Evolutionary conservation across 1,284 basidiomycete species (phyloP).

Genomic region (Ceratobasidium sp.): DNA sequence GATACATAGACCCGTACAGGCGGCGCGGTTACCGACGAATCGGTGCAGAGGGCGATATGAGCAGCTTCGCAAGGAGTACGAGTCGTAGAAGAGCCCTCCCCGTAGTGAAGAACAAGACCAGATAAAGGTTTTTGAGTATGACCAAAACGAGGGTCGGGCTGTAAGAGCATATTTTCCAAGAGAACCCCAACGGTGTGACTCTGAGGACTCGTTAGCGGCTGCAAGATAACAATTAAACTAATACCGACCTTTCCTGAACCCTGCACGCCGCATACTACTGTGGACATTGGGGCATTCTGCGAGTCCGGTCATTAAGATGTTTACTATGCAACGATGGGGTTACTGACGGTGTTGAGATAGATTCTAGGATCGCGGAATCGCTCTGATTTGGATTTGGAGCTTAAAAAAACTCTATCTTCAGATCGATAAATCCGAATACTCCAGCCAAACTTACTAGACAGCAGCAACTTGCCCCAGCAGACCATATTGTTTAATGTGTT

Average conservation of each 20-base stretch:
- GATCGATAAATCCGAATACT: no score
- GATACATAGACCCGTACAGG: slow-evolving; percentile 66
- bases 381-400: slow-evolving; percentile 41
- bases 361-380: slow-evolving; percentile 47
- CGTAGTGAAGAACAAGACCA: slow-evolving; percentile 70
- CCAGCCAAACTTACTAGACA: slow-evolving; percentile 47
- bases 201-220: neutral
- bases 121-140: slow-evolving; percentile 60
- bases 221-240: neutral
- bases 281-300: slow-evolving; percentile 66
- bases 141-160: slow-evolving; percentile 58
- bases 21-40: slow-evolving; percentile 55
- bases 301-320: neutral
- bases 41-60: slow-evolving; percentile 58
- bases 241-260: slow-evolving; percentile 65
- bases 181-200: slow-evolving; percentile 68
- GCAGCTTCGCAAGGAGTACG: slow-evolving; percentile 68
- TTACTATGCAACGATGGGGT: neutral
- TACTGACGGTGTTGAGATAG: slow-evolving; percentile 50
- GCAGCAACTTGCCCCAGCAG: slow-evolving; percentile 49
- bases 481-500: slow-evolving; percentile 47
- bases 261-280: slow-evolving; percentile 63
- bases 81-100: slow-evolving; percentile 62
- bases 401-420: slow-evolving; percentile 25
- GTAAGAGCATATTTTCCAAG: slow-evolving; percentile 68